Evolutionary conservation across 805 yeast species (phyloP).

Genomic region (Candida sphagnicola): DNA sequence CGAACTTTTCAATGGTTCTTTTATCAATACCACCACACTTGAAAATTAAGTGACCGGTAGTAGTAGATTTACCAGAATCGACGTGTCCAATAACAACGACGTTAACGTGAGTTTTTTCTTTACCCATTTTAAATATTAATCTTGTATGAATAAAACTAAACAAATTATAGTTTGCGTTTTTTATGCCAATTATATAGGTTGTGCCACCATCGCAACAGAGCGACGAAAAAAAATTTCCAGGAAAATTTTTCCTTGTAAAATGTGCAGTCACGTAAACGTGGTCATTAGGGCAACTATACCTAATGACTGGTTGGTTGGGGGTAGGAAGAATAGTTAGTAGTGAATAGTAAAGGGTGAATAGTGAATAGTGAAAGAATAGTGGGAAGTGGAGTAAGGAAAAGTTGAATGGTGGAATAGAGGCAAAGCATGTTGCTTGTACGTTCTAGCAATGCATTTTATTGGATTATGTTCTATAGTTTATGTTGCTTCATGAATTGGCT

Average conservation of each 20-base stretch:
- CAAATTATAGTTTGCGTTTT: neutral
- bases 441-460: too few species aligned
- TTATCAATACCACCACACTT: conserved; percentile 99
- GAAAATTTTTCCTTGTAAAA: neutral
- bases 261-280: neutral
- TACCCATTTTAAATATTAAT: conserved; percentile 55
- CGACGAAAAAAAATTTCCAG: neutral
- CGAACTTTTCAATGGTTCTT: conserved; percentile 98
- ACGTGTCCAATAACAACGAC: conserved; percentile 99
- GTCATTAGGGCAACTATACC: neutral
- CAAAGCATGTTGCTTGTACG: too few species aligned
- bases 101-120: conserved; percentile 97
- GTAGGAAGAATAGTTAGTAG: too few species aligned
- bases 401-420: too few species aligned
- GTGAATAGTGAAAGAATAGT: too few species aligned
- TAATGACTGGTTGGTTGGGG: too few species aligned
- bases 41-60: conserved; percentile 98
- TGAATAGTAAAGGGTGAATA: too few species aligned
- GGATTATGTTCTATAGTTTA: too few species aligned
- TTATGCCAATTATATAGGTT: conserved; percentile 1
- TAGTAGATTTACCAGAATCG: conserved; percentile 91
- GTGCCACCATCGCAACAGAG: neutral
- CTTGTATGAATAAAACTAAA: neutral
- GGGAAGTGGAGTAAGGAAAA: too few species aligned
- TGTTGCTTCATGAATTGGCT: too few species aligned